These are phyloP conservation scores for Mrakia gelida DNA, from an alignment of 768 basidiomycete genomes.

Conservation along the genomic window DNA sequence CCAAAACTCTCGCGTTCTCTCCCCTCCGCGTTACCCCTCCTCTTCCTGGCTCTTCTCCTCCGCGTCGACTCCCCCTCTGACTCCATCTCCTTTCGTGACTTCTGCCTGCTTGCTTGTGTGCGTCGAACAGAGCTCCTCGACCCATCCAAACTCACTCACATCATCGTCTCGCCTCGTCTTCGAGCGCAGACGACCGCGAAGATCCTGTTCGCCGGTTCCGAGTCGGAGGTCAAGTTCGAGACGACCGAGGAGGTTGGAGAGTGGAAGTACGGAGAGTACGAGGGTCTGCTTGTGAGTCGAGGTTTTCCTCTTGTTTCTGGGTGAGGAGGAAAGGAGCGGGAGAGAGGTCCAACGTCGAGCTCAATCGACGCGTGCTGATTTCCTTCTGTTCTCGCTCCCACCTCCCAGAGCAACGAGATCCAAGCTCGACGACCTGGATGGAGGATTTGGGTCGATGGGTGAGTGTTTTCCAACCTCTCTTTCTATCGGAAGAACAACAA, in stretches of 20 bases:
- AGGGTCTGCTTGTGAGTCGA: constrained; percentile 15
- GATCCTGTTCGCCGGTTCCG: constrained; percentile 25
- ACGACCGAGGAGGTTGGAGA: constrained; percentile 29
- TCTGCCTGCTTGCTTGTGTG: no score
- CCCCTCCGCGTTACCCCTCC: no score
- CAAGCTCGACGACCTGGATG: constrained; percentile 25
- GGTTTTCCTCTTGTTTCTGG: no score
- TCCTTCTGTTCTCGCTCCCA: no score
- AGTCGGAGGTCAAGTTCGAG: constrained; percentile 17
- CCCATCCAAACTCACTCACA: constrained; percentile 27
- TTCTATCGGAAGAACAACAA: no score
- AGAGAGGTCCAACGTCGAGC: neutral
- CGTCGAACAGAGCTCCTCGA: constrained; percentile 23
- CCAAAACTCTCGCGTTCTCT: no score
- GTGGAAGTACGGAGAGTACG: constrained; percentile 32
- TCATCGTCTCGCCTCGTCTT: constrained; percentile 27
- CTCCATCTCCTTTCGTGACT: no score
- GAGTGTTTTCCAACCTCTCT: neutral
- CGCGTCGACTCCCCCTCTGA: neutral
- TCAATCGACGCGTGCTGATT: neutral
- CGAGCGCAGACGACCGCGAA: constrained; percentile 29
- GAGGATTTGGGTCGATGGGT: constrained; percentile 31
- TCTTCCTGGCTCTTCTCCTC: neutral
- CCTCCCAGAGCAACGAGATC: constrained; percentile 19
- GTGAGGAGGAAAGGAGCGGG: no score